Percentiles rank a stretch among this genome's conserved stretches.
Evolutionary conservation across 306 rosid species (phyloP).

Genomic region (Hylodesmum podocarpum): DNA sequence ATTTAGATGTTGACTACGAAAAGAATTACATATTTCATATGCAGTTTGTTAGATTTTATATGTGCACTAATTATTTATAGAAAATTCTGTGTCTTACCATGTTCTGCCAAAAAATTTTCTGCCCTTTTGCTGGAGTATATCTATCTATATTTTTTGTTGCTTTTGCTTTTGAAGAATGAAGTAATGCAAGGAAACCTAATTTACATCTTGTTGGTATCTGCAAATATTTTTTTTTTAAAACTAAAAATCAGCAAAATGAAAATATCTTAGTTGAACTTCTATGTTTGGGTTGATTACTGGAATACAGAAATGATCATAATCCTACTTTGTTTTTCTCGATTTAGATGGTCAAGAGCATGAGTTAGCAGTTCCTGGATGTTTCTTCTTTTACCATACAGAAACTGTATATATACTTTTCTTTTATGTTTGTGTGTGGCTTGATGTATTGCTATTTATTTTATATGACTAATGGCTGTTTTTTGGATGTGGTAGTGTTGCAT

Average conservation of each 20-base stretch:
- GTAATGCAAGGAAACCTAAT: neutral
- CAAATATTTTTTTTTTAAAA: neutral
- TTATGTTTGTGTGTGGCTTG: neutral
- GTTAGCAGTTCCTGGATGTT: neutral
- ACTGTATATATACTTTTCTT: neutral
- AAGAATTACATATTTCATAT: neutral
- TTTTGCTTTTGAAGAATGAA: neutral
- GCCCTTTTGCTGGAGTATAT: neutral
- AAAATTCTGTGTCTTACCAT: neutral
- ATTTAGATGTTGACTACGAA: conserved; percentile 1
- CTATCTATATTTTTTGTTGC: neutral
- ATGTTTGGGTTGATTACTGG: neutral
- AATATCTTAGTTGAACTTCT: no score
- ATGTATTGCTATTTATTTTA: neutral
- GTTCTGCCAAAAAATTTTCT: neutral
- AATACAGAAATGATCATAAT: neutral
- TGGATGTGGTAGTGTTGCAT: neutral
- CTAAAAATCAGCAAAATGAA: neutral
- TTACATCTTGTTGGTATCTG: neutral
- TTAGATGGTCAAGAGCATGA: neutral
- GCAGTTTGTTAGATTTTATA: neutral
- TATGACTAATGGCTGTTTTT: neutral
- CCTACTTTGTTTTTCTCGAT: neutral
- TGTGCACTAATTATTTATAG: neutral
- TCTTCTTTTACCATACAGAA: neutral